phyloP scores from a whole-genome alignment of 2,329 filamentous ascomycete genomes.

The Scedosporium dehoogii region DNA sequence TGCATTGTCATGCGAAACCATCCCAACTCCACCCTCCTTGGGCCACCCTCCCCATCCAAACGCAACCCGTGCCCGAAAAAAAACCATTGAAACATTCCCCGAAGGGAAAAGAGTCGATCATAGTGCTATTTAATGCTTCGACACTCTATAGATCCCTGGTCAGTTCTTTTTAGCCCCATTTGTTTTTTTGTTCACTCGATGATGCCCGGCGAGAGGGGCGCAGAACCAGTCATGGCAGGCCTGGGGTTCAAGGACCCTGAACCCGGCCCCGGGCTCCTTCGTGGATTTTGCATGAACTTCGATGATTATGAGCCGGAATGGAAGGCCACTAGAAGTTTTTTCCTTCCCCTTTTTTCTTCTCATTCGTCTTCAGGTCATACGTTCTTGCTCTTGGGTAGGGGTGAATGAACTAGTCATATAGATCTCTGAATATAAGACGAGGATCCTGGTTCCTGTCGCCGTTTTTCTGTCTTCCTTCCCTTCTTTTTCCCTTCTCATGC shows the following conservation, averaged over 20 bases:
- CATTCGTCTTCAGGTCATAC: too few species aligned
- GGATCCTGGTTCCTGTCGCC: background rate
- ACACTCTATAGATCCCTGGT: background rate
- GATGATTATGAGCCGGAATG: background rate
- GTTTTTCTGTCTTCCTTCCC: background rate
- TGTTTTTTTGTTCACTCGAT: too few species aligned
- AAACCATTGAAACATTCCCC: background rate
- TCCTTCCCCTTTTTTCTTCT: background rate
- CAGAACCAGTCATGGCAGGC: background rate
- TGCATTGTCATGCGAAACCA: constrained; percentile 2
- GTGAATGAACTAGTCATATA: background rate
- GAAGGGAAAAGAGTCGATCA: background rate
- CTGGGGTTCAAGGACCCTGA: background rate
- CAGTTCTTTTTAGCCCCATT: background rate
- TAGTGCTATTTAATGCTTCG: background rate
- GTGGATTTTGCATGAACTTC: background rate
- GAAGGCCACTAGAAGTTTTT: background rate
- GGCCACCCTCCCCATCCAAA: background rate
- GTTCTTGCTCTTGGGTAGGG: background rate
- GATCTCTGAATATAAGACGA: background rate
- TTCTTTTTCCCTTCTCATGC: background rate
- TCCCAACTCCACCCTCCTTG: background rate
- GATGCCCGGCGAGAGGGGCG: background rate
- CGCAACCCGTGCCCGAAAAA: background rate
- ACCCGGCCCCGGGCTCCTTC: background rate